phyloP scores from a whole-genome alignment of 495 filamentous ascomycete species.

The Penicillium taxi region DNA sequence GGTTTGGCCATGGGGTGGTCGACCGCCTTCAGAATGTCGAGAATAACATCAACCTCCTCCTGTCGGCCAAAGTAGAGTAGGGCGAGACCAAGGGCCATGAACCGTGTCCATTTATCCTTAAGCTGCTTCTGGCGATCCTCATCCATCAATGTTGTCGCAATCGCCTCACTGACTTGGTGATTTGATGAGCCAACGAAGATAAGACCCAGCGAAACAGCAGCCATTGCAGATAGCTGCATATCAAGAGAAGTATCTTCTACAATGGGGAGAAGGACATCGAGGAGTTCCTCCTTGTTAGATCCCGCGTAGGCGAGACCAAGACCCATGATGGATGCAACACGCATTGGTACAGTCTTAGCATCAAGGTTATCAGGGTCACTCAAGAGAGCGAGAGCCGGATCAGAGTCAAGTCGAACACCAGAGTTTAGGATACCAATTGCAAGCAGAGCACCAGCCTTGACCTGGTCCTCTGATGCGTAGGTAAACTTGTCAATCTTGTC shows the following conservation, averaged over 20 bases:
- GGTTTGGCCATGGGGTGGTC: constrained; percentile 92
- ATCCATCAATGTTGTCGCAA: constrained; percentile 84
- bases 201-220: constrained; percentile 81
- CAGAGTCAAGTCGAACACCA: constrained; percentile 75
- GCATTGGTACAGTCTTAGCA: constrained; percentile 65
- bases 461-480: constrained; percentile 70
- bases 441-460: constrained; percentile 82
- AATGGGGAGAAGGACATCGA: constrained; percentile 75
- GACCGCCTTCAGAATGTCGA: constrained; percentile 91
- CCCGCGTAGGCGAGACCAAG: constrained; percentile 91
- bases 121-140: constrained; percentile 79
- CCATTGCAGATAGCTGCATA: constrained; percentile 96
- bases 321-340: constrained; percentile 85
- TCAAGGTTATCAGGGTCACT: constrained; percentile 67
- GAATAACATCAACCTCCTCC: constrained; percentile 91
- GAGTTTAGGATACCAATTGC: constrained; percentile 91
- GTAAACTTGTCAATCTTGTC: constrained; percentile 92
- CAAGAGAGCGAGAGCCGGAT: constrained; percentile 81
- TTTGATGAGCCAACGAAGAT: constrained; percentile 90
- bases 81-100: constrained; percentile 89
- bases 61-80: constrained; percentile 93
- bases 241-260: constrained; percentile 72
- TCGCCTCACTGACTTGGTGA: constrained; percentile 77
- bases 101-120: constrained; percentile 96
- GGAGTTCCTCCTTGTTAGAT: constrained; percentile 75